phyloP scores from a whole-genome alignment of 257 asterid genomes.

The Plantago elongata region DNA sequence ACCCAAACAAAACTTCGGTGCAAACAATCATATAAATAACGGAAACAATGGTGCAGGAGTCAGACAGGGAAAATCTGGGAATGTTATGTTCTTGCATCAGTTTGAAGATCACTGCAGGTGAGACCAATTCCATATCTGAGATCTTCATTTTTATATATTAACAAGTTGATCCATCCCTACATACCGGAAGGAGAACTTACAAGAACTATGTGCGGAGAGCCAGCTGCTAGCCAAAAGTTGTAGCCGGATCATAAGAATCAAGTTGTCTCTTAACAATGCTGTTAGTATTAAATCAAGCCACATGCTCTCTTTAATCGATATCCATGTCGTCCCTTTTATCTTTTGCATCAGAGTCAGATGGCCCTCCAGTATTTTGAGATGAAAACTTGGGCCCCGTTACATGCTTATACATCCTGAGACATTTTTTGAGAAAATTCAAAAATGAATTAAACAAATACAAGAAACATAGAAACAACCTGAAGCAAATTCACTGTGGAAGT shows the following conservation, averaged over 20 bases:
- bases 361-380: constrained; percentile 28
- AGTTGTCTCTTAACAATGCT: constrained; percentile 21
- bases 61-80: too few relatives aligned
- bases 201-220: constrained; percentile 5
- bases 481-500: too few relatives aligned
- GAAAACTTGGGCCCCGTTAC: constrained; percentile 38
- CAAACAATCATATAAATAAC: too few relatives aligned
- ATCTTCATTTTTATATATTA: not conserved
- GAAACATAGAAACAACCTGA: constrained; percentile 1
- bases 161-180: not conserved
- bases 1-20: too few relatives aligned
- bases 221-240: constrained; percentile 13
- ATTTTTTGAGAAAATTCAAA: constrained; percentile 11
- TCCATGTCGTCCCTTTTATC: constrained; percentile 44
- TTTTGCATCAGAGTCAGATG: constrained; percentile 32
- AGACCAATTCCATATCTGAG: not conserved
- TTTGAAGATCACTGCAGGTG: not conserved
- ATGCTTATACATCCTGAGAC: constrained; percentile 71
- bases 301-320: constrained; percentile 32
- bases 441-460: constrained; percentile 2
- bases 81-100: not conserved
- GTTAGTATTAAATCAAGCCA: constrained; percentile 8
- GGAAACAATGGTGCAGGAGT: too few relatives aligned
- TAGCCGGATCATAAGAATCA: constrained; percentile 11
- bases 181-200: constrained; percentile 19